A percentile compares a stretch with the other conserved stretches of the same genome.
Conservation (phyloP, 2,329 filamentous ascomycete species). For the Aureobasidium vineae region DNA sequence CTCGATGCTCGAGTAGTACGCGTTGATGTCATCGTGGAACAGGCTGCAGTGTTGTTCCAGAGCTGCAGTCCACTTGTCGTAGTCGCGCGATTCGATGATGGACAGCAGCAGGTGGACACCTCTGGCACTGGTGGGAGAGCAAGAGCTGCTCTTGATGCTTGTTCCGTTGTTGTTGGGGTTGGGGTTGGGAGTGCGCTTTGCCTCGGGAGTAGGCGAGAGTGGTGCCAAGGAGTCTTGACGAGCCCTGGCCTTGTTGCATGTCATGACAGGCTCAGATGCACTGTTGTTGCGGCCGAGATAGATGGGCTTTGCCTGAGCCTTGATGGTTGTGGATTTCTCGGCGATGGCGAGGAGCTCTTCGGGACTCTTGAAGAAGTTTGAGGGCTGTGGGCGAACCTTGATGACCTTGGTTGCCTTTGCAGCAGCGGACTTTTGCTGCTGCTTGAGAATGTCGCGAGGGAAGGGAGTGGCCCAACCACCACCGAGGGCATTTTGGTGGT, state of each 20-base stretch:
- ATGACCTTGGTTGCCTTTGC: no score
- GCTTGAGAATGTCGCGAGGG: background rate
- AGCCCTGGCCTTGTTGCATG: background rate
- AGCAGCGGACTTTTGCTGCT: background rate
- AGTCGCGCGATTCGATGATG: background rate
- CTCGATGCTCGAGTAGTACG: slow-evolving; percentile 8
- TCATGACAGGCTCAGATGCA: background rate
- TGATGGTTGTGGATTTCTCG: background rate
- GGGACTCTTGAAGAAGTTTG: background rate
- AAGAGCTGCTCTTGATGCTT: background rate
- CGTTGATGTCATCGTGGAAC: background rate
- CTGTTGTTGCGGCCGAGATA: background rate
- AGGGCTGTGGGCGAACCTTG: background rate
- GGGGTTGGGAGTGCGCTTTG: no score
- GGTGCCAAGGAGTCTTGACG: background rate
- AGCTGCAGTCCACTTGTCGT: background rate
- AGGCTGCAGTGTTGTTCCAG: background rate
- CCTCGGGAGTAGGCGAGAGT: background rate
- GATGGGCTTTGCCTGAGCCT: background rate
- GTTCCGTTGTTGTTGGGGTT: background rate
- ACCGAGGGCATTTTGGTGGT: background rate
- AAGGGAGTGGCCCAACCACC: background rate
- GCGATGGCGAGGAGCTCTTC: background rate
- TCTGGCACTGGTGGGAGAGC: background rate
- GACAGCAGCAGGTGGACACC: background rate